Evolutionary conservation across 345 rosid species (phyloP), one percentile per base, ranked within the genome.

Genomic region (Mangifera indica): DNA sequence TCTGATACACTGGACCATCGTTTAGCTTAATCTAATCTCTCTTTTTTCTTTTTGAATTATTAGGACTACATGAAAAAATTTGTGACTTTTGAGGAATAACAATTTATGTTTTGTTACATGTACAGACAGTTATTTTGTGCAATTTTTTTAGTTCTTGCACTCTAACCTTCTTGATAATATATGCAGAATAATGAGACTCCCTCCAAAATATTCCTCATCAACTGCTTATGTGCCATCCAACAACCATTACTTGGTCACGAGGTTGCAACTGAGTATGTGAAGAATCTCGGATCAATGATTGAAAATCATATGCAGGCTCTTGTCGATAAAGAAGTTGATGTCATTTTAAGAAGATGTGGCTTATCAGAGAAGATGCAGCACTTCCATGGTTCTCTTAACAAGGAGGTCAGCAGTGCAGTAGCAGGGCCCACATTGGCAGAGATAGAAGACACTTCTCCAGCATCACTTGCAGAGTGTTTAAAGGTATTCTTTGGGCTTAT

Each of bases 181-280:
- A 42, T 80, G 84, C 91, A 92, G 99, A 91, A 86, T 77, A 86
- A 81, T 0, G 96, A 90, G 82, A 85, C 85, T 63, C 93, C 99
- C 8, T 82, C 98, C 25, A 90, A 90, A 76, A 88, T 95, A 56
- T 95, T 95, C 89, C 96, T 95, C 72, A 82, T 95, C 85, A 95
- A 95, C 83, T 92, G 98, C 78, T 63, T 92, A 71, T 88, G 88
- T 66, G 90, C 97, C 48, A 89, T 95, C 81, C 98, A 88, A 58
- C 98, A 89, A 77, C 98, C 99, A 8, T 75, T 95, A 65, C 80
- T 81, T 7, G 78, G 90, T 75, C 89, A 87, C 13, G 88, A 88
- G 20, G 90, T 87, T 46, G 96, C 99, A 4, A 77, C 89, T 26
- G 89, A 85, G 68, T 95, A 89, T 34, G 92, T 79, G 29, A 82